phyloP scores from a whole-genome alignment of 768 basidiomycete genomes.

The Auricularia sp. region DNA sequence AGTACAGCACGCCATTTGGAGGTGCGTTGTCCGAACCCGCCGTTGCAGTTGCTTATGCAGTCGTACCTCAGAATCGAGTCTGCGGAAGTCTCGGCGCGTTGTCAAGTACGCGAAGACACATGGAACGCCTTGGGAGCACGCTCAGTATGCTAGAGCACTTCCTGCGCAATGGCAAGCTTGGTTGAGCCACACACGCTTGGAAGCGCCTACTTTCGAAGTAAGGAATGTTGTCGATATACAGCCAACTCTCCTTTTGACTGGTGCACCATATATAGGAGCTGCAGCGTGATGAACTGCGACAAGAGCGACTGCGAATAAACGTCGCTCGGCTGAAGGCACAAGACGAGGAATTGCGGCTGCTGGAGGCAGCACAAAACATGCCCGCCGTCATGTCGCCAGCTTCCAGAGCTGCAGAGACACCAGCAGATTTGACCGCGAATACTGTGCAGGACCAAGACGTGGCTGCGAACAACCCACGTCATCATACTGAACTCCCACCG shows the following conservation, averaged over 20 bases:
- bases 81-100: neutral
- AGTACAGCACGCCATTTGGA: neutral
- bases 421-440: neutral
- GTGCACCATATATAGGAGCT: conserved; percentile 3
- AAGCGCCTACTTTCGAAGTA: neutral
- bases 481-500: neutral
- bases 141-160: neutral
- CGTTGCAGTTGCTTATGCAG: neutral
- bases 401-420: neutral
- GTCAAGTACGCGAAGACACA: neutral
- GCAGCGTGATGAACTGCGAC: conserved; percentile 1
- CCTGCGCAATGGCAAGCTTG: neutral
- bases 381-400: neutral
- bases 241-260: neutral
- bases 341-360: conserved; percentile 3
- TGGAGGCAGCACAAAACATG: neutral
- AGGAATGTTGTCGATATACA: neutral
- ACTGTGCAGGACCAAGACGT: neutral
- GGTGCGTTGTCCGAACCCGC: neutral
- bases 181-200: neutral
- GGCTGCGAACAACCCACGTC: neutral
- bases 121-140: neutral
- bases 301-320: conserved; percentile 3
- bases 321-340: conserved; percentile 6
- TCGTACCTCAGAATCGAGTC: neutral